Percentiles rank a stretch among this genome's conserved stretches.
phyloP scores from a whole-genome alignment of 2,329 filamentous ascomycete species.

The Penicillium sp. region DNA sequence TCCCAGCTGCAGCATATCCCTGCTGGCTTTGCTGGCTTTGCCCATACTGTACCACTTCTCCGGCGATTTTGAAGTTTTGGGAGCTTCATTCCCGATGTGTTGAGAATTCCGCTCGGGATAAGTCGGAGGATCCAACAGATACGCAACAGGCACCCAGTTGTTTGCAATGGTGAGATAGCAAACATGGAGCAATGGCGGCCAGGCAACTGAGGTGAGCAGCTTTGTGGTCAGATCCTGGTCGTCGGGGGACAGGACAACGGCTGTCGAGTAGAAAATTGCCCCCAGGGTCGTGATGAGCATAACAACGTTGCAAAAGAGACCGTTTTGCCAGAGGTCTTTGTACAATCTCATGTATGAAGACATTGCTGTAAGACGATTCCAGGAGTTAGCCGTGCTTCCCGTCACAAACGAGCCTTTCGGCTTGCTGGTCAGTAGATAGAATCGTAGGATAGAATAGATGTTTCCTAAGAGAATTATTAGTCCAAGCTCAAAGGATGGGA shows the following conservation, averaged over 20 bases:
- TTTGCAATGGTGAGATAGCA: slow-evolving; percentile 15
- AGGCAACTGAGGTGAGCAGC: slow-evolving; percentile 19
- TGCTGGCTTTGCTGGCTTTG: slow-evolving; percentile 5
- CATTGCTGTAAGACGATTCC: slow-evolving; percentile 14
- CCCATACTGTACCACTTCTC: background rate
- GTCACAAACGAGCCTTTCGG: slow-evolving; percentile 33
- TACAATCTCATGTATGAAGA: slow-evolving; percentile 7
- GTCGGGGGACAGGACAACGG: background rate
- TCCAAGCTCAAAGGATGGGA: background rate
- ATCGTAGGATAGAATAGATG: slow-evolving; percentile 21
- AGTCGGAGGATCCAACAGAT: slow-evolving; percentile 20
- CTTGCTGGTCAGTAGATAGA: slow-evolving; percentile 24
- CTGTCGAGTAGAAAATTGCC: slow-evolving; percentile 3
- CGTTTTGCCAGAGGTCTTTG: slow-evolving; percentile 17
- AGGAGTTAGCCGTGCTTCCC: slow-evolving; percentile 28
- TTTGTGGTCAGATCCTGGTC: background rate
- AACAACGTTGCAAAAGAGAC: slow-evolving; percentile 17
- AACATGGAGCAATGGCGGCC: slow-evolving; percentile 25
- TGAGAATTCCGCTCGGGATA: slow-evolving; percentile 4
- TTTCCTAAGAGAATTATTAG: slow-evolving; percentile 15
- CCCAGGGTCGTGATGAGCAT: slow-evolving; percentile 11
- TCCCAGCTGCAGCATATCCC: slow-evolving; percentile 4
- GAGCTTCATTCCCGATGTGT: background rate
- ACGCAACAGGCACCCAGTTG: slow-evolving; percentile 22
- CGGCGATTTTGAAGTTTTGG: background rate